phyloP scores from a whole-genome alignment of 345 rosid species.

The Diplotaxis tenuifolia region DNA sequence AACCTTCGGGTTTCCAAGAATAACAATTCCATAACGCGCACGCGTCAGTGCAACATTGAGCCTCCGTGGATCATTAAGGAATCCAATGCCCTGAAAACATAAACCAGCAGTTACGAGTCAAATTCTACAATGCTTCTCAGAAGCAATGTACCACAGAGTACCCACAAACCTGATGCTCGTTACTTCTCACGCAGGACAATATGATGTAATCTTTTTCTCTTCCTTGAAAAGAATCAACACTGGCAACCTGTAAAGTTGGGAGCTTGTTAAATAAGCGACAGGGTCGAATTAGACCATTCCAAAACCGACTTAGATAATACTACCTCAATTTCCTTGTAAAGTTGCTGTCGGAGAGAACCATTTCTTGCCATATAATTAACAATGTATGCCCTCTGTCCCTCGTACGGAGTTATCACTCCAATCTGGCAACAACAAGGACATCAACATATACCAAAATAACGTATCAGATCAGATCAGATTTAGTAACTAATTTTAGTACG shows the following conservation, averaged over 20 bases:
- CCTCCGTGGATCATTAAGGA: slow-evolving; percentile 98
- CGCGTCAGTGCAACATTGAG: slow-evolving; percentile 98
- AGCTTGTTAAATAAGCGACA: slow-evolving; percentile 8
- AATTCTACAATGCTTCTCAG: background rate
- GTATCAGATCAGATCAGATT: background rate
- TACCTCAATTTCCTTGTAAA: slow-evolving; percentile 99
- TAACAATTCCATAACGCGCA: slow-evolving; percentile 96
- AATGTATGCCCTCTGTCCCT: slow-evolving; percentile 98
- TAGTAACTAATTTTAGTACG: background rate
- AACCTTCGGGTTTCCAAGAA: slow-evolving; percentile 96
- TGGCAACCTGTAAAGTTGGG: slow-evolving; percentile 47
- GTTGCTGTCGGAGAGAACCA: slow-evolving; percentile 95
- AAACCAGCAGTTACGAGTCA: slow-evolving; percentile 17
- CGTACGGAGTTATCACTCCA: slow-evolving; percentile 97
- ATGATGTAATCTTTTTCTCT: slow-evolving; percentile 98
- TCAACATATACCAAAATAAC: background rate
- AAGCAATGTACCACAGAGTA: slow-evolving; percentile 3
- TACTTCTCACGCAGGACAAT: slow-evolving; percentile 97
- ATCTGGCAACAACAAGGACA: slow-evolving; percentile 47
- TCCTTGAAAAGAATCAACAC: slow-evolving; percentile 99
- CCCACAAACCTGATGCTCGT: slow-evolving; percentile 90
- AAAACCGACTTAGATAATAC: background rate
- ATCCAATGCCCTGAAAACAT: slow-evolving; percentile 86
- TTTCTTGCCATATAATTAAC: slow-evolving; percentile 98
- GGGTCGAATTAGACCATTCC: background rate